Conservation (phyloP, 306 rosid species). For the Prunus persica region Prunus_persica_NCBIv2 NC_034010.1:11963501-11964000, state of each 20-base stretch:
- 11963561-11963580: constrained; percentile 32
- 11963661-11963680: background rate
- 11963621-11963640: constrained; percentile 16
- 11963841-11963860: constrained; percentile 2
- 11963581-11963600: constrained; percentile 32
- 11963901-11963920: background rate
- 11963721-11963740: background rate
- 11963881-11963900: background rate
- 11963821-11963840: background rate
- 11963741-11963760: background rate
- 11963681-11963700: background rate
- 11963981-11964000: no score
- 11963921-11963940: constrained; percentile 4
- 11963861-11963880: background rate
- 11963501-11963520: constrained; percentile 22
- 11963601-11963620: constrained; percentile 41
- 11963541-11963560: constrained; percentile 21
- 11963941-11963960: constrained; percentile 1
- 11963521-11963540: constrained; percentile 26
- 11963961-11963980: constrained; percentile 1
- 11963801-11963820: background rate
- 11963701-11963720: background rate
- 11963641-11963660: no score
- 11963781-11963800: constrained; percentile 35
- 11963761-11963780: constrained; percentile 55